Evolutionary conservation across 441 rosid species (phyloP), one percentile per base, ranked within the genome.

Genomic region (Erodium texanum): DNA sequence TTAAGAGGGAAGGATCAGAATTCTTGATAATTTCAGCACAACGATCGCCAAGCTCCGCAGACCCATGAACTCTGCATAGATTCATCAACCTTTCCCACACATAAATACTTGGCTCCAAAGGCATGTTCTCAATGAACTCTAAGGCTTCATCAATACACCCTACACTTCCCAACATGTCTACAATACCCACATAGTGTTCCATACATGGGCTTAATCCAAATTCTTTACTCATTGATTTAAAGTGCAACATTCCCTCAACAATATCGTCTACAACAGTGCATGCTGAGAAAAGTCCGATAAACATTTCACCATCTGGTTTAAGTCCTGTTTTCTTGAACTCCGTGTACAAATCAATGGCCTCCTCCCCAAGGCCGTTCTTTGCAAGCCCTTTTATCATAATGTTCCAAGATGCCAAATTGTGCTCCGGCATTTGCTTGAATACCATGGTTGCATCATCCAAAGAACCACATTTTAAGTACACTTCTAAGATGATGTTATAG

Each of bases 31-130:
- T 61, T 76, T 86, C 89, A 70, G 95, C 89, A 71, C 95, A 91
- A 2, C 75, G 83, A 79, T 89, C 88, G n/a, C 99, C 99, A 1
- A 89, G 93, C 80, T 84, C 96, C 64, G 76, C 68, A 73, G 87
- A 72, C 20, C 97, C 97, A 58, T 91, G 96, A 34, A 84, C 75
- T 67, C 96, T 78, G 75, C 93, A 77, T 6, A 82, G 84, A 67
- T 81, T 81, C 97, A 91, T 88, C 66, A 93, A 73, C 29, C 83
- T 82, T 78, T 85, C 89, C 96, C 96, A 91, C 58, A 89, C 78
- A 67, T 83, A 86, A 67, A 71, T 74, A 70, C 72, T 83, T 16
- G 96, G 86, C 74, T 83, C 81, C 62, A 82, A 7, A 5, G 93
- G 93, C 87, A 93, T 84, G 62, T 80, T 83, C 67, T 85, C 89